Percentiles rank a stretch among this genome's conserved stretches.
phyloP scores from a whole-genome alignment of 2,329 filamentous ascomycete genomes.

The Elsinoe perseae region DNA sequence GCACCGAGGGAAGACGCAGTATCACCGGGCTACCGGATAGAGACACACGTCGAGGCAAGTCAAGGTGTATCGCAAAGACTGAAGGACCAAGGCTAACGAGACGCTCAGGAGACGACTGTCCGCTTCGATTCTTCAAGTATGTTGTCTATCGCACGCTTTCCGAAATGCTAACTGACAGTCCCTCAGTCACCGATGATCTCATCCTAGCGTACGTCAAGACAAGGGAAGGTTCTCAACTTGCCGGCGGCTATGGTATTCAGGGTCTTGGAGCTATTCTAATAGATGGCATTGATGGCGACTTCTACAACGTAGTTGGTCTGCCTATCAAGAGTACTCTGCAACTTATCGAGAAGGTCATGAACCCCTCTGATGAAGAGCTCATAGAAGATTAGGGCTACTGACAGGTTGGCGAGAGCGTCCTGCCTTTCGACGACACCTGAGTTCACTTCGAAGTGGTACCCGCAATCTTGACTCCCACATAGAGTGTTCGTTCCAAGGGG shows the following conservation, averaged over 20 bases:
- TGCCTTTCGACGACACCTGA: not conserved
- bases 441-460: not conserved
- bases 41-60: conserved; percentile 62
- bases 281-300: conserved; percentile 78
- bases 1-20: conserved; percentile 71
- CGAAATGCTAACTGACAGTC: too few relatives aligned
- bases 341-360: conserved; percentile 81
- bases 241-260: conserved; percentile 91
- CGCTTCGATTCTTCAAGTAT: conserved; percentile 61
- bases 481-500: too few relatives aligned
- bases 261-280: conserved; percentile 79
- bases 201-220: conserved; percentile 73
- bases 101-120: conserved; percentile 65
- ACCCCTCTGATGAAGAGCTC: conserved; percentile 58
- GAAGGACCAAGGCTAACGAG: not conserved
- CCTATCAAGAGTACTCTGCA: conserved; percentile 70
- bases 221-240: conserved; percentile 89
- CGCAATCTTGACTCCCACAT: too few relatives aligned
- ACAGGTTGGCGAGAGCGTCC: too few relatives aligned
- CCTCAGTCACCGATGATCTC: conserved; percentile 64
- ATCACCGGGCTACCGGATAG: conserved; percentile 78
- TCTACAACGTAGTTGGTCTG: conserved; percentile 90
- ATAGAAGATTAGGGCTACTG: conserved; percentile 27
- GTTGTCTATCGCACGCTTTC: conserved; percentile 13
- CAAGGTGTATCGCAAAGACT: too few relatives aligned